Conservation (phyloP, 2,329 filamentous ascomycete species). For the Uncinocarpus reesii region DNA sequence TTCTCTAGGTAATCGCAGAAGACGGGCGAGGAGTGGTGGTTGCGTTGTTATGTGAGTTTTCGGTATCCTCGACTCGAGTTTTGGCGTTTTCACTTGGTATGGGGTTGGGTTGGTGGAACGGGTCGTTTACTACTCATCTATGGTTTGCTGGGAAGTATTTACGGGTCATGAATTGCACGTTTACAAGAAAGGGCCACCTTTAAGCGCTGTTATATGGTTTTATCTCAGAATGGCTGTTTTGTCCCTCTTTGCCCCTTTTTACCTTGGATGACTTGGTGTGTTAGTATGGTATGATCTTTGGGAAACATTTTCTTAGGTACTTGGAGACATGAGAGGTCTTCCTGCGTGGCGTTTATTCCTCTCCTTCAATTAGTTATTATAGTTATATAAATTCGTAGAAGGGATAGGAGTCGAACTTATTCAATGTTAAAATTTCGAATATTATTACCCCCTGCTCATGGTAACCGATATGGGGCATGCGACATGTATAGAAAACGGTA, state of each 20-base stretch:
- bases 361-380: background rate
- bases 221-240: background rate
- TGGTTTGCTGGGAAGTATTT: no score
- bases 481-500: no score
- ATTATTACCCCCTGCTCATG: no score
- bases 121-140: no score
- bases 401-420: background rate
- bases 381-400: background rate
- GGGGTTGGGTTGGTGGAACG: no score
- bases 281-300: no score
- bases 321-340: background rate
- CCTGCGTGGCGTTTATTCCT: background rate
- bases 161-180: no score
- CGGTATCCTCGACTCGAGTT: no score
- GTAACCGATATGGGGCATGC: no score
- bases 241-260: background rate
- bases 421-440: no score
- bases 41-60: slow-evolving; percentile 56
- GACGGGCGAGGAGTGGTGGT: slow-evolving; percentile 54
- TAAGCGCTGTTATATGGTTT: background rate
- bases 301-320: background rate
- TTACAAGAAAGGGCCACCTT: no score
- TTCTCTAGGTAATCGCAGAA: slow-evolving; percentile 40
- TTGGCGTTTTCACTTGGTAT: no score
- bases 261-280: background rate